Evolutionary conservation across 495 filamentous ascomycete genomes (phyloP).

Genomic region (Darksidea phi): DNA sequence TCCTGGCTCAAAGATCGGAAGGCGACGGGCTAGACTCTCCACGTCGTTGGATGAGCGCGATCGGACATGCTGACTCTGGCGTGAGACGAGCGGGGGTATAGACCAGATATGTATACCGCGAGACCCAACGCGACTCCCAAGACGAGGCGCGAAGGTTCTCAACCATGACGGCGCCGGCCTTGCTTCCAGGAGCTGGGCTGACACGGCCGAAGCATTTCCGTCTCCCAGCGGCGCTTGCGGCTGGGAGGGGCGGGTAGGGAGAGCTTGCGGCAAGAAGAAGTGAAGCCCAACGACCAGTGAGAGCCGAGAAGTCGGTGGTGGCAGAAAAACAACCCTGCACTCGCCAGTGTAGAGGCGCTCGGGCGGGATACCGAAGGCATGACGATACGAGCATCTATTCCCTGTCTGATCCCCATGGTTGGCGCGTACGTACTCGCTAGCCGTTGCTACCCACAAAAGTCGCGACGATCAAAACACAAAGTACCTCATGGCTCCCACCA

Average conservation of each 20-base stretch:
- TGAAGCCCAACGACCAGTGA: constrained; percentile 24
- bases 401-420: constrained; percentile 8
- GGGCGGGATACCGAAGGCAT: constrained; percentile 24
- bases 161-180: constrained; percentile 15
- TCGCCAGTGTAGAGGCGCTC: constrained; percentile 9
- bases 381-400: constrained; percentile 9
- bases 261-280: constrained; percentile 9
- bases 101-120: constrained; percentile 25
- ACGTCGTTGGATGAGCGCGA: constrained; percentile 22
- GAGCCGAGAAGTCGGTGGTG: constrained; percentile 12
- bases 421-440: constrained; percentile 21
- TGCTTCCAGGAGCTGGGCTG: constrained; percentile 28
- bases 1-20: constrained; percentile 9
- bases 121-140: constrained; percentile 16
- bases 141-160: constrained; percentile 16
- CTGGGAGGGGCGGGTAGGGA: constrained; percentile 22
- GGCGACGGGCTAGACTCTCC: constrained; percentile 1
- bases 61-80: constrained; percentile 23
- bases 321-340: constrained; percentile 32
- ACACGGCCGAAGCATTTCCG: constrained; percentile 12
- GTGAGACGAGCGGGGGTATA: constrained; percentile 16
- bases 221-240: constrained; percentile 29
- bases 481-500: neutral
- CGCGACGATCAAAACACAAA: constrained; percentile 9
- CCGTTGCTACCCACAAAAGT: constrained; percentile 19